phyloP scores from a whole-genome alignment of 2,329 filamentous ascomycete species.

The Coniochaeta hoffmannii region DNA sequence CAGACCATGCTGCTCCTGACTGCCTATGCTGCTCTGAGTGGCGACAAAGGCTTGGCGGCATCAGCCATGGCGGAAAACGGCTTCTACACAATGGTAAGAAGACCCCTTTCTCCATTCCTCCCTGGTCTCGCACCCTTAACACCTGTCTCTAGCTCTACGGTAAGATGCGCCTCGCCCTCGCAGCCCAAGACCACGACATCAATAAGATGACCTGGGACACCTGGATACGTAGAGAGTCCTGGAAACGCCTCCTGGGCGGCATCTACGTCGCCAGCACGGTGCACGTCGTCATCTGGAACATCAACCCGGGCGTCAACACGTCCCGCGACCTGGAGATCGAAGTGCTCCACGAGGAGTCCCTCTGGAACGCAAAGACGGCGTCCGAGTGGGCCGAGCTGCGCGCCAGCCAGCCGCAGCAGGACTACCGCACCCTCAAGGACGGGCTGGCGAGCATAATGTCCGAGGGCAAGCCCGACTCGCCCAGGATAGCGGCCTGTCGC shows the following conservation, averaged over 20 bases:
- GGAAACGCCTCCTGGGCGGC: not conserved
- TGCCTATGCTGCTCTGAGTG: not conserved
- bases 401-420: not conserved
- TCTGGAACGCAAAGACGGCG: not conserved
- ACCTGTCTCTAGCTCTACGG: not conserved
- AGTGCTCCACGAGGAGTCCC: not conserved
- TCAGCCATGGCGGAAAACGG: not conserved
- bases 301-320: not conserved
- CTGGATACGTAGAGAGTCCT: not conserved
- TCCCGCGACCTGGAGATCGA: not conserved
- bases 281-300: not conserved
- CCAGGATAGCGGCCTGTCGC: not conserved
- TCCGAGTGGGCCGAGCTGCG: not conserved
- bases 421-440: not conserved
- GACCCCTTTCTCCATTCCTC: not conserved
- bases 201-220: not conserved
- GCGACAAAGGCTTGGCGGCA: not conserved
- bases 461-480: not conserved
- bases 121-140: not conserved
- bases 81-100: not conserved
- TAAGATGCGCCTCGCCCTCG: not conserved
- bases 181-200: not conserved
- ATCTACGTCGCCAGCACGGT: not conserved
- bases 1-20: not conserved
- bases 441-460: constrained; percentile 1